These are phyloP conservation scores for Cajanus cajan DNA, from an alignment of 306 rosid genomes.

Conservation along the genomic window DNA sequence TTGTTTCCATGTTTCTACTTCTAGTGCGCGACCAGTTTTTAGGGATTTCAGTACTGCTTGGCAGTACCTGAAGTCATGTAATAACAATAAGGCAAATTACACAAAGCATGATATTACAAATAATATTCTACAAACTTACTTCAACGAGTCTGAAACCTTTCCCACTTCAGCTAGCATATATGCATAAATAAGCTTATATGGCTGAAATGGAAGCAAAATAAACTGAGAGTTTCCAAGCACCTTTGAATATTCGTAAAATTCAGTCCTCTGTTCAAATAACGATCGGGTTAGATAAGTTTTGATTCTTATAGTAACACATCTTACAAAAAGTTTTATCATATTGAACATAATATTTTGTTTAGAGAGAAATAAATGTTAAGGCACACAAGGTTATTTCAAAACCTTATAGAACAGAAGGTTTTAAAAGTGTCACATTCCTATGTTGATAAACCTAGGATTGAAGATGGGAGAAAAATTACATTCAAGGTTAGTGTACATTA, in stretches of 20 bases:
- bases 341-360: neutral
- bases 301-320: neutral
- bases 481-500: neutral
- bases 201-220: conserved; percentile 77
- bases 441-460: neutral
- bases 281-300: conserved; percentile 29
- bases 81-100: conserved; percentile 15
- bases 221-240: conserved; percentile 95
- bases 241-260: conserved; percentile 86
- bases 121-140: conserved; percentile 51
- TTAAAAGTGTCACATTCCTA: neutral
- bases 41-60: conserved; percentile 78
- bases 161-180: conserved; percentile 96
- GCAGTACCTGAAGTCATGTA: conserved; percentile 64
- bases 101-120: conserved; percentile 14
- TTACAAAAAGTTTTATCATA: neutral
- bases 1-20: conserved; percentile 85
- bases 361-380: neutral
- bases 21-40: conserved; percentile 85
- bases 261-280: conserved; percentile 76
- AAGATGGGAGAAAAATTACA: neutral
- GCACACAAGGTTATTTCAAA: neutral
- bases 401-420: neutral
- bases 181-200: conserved; percentile 91
- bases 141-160: conserved; percentile 82